phyloP scores from a whole-genome alignment of 1,284 basidiomycete species.

The Tremellales sp. region DNA sequence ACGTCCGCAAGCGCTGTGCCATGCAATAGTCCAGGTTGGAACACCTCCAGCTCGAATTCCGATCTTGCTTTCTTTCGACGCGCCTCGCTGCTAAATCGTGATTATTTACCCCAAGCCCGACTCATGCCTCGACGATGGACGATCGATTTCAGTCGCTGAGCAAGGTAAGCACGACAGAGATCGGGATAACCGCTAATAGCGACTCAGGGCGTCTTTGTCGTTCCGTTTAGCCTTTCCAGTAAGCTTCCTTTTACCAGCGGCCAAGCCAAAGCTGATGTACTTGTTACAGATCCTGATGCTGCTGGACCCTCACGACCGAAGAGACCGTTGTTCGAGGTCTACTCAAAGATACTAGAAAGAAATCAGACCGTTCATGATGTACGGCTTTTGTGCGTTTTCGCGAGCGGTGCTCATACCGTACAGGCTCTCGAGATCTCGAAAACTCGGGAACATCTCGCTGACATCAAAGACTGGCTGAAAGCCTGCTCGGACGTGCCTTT shows the following conservation, averaged over 20 bases:
- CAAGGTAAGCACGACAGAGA: slow-evolving; percentile 20
- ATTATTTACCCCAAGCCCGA: no score
- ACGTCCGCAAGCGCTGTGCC: no score
- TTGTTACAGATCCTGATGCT: slow-evolving; percentile 2
- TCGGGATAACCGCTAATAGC: neutral
- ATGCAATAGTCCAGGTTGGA: no score
- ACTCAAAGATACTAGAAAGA: no score
- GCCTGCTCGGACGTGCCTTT: slow-evolving; percentile 14
- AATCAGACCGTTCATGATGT: no score
- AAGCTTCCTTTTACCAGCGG: neutral
- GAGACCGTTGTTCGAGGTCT: slow-evolving; percentile 22
- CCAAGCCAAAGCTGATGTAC: neutral
- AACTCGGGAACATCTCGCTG: slow-evolving; percentile 32
- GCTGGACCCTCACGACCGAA: slow-evolving; percentile 17
- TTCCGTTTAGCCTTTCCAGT: slow-evolving; percentile 22
- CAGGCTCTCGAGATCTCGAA: slow-evolving; percentile 26
- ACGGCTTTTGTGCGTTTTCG: no score
- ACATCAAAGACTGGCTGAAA: slow-evolving; percentile 36
- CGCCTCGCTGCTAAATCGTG: no score
- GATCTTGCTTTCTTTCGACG: no score
- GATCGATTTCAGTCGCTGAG: slow-evolving; percentile 33
- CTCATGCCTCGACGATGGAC: slow-evolving; percentile 18
- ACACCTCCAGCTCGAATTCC: no score
- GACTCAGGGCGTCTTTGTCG: slow-evolving; percentile 33
- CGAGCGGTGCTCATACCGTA: no score